Base-by-base conservation (phyloP, 2,329 filamentous ascomycete genomes). In the Venturia pyrina region DNA sequence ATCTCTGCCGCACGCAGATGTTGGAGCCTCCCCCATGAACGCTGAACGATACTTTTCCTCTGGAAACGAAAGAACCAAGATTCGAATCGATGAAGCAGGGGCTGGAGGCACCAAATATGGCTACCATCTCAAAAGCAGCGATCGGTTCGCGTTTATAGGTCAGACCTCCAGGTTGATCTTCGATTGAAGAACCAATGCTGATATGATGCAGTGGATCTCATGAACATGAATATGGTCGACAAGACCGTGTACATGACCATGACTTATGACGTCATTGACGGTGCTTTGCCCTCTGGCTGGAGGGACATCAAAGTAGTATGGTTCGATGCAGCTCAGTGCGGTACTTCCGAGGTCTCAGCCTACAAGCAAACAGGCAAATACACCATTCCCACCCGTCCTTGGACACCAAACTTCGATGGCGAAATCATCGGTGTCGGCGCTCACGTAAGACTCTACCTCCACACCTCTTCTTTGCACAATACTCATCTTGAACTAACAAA, bases 211-310 rank as follows among this genome's bases (percentile, higher is more conserved):
- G 37, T 40, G 8, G 37, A 40, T 40, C 37, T 40, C 37, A 40
- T 40, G 37, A 40, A 40, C 37, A 44, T 40, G 32, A 66, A 64
- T 37, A 64, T 64, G 57, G 59, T 44, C n/a, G 64, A 66, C 37
- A 64, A 65, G 59, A 44, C 43, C 13, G 59, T 64, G n/a, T 66
- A 64, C 34, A 24, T 66, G 34, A 66, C 64, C 7, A 64, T 66
- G 57, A 64, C 57, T 1, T 66, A 64, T 19, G 59, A 64, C 37
- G 21, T 63, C 48, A 37, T 66, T 40, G 64, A 66, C 4, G 64
- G 64, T 5, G 10, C 40, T 34, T n/a, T 46, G 19, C 63, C 63
- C 11, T n/a, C 43, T n/a, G 40, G 43, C 7, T 64, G 43, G 21
- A 28, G 32, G 13, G 59, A 64, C 17, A 19, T 66, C 37, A 64